Evolutionary conservation across 2,329 filamentous ascomycete species (phyloP), one percentile per base, ranked within the genome.

Genomic region (Diaporthe citriasiana): DNA sequence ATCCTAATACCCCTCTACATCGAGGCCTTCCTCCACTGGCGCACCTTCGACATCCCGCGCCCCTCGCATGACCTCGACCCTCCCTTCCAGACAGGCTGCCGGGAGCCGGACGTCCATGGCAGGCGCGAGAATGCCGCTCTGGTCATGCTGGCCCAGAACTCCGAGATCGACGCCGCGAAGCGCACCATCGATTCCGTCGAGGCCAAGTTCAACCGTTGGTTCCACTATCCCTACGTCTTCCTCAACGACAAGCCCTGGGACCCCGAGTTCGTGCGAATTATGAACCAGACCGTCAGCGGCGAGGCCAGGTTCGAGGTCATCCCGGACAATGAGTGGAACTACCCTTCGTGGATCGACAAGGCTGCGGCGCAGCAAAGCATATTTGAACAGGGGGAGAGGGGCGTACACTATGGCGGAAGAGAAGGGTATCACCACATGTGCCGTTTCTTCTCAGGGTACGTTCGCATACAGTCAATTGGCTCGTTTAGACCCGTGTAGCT

Each of bases 61-160:
- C 83, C 84, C 0, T 73, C 78, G n/a, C 74, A 76, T 70, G 80
- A 83, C 70, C 82, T 84, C 77, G 84, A 85, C 77, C 76, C 79
- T 30, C 83, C 84, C 75, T 85, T 85, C 77, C 80, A 81, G 75
- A 82, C 79, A 1, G 78, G 80, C 17, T 85, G 84, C 76, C 84
- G 83, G 70, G 82, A 84, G 74, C 84, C 84, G 10, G 80, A 82
- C 65, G 77, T 81, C 45, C 55, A 40, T 25, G 69, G 51, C 15
- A 42, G 22, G 51, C 84, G 85, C 76, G 84, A 85, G 78, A 85
- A 85, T 73, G 85, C 85, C 69, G 82, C 82, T 47, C 76, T 87
- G 40, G 83, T 87, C 55, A 87, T 87, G 84, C 79, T 87, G 72
- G 84, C 84, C 69, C 85, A 85, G 50, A 87, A 87, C 77, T 78